Evolutionary conservation across 139 green algal species (phyloP), one percentile per base, ranked within the genome.

Genomic region (Gonium pectorale): DNA sequence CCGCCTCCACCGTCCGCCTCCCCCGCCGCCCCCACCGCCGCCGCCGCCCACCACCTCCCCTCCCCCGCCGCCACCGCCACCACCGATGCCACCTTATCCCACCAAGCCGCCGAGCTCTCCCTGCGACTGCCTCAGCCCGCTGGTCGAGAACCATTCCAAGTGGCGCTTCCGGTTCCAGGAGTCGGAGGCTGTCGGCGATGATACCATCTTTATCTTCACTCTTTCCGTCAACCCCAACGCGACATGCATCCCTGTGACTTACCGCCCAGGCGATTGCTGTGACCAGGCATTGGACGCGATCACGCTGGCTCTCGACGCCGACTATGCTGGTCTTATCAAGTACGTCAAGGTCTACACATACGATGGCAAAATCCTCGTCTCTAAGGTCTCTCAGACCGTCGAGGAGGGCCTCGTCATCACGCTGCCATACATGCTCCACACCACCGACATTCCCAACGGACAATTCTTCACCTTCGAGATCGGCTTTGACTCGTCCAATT

Each of bases 221-320:
- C 78, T 84, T 3, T 75, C 62, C 33, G 62, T 74, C 2, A 54
- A 73, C 64, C 43, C 43, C 3, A n/a, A 37, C 26, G 51, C 62
- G 0, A 29, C 29, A 1, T 84, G 78, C 63, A 40, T 66, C 27
- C 63, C 78, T 17, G 46, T 84, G 26, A 49, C 62, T 6, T 84
- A 84, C 54, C 78, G 78, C 44, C 62, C 60, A 37, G 86, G 86
- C 67, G 79, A 77, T 56, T 90, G 86, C 68, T 82, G 81, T 46
- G 86, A 87, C 74, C 86, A 90, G 81, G 86, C 86, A 8, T 40
- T 90, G 21, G 75, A 86, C n/a, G 81, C 73, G n/a, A 37, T 90
- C 1, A 79, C 86, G 0, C 67, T 90, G 24, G 80, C 59, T 44
- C n/a, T 90, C 2, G 35, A 77, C 56, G 68, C 81, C 21, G 11